These are phyloP conservation scores for Cadophora luteo-olivacea DNA, from an alignment of 2,329 filamentous ascomycete genomes.

Conservation along the genomic window DNA sequence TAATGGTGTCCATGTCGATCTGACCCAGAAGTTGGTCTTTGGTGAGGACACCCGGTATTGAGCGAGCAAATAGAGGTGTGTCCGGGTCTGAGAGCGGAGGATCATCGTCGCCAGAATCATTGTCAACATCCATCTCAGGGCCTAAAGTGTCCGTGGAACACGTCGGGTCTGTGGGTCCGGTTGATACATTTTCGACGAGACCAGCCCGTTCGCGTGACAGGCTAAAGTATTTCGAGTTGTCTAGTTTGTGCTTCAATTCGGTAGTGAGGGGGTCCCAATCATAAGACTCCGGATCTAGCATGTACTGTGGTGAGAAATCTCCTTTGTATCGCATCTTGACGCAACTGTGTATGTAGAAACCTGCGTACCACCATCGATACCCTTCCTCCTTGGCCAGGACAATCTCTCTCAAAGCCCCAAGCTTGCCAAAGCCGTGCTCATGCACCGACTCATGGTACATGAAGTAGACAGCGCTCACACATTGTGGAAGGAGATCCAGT, in stretches of 20 bases:
- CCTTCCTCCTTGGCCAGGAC: slow-evolving; percentile 70
- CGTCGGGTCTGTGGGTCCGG: neutral
- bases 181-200: neutral
- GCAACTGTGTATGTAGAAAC: slow-evolving; percentile 83
- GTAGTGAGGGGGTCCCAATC: slow-evolving; percentile 63
- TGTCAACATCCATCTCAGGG: neutral
- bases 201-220: slow-evolving; percentile 29
- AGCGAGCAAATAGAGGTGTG: slow-evolving; percentile 61
- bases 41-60: slow-evolving; percentile 71
- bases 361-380: slow-evolving; percentile 82
- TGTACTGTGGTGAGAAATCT: slow-evolving; percentile 75
- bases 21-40: slow-evolving; percentile 56
- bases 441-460: slow-evolving; percentile 80
- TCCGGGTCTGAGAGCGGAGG: slow-evolving; percentile 32
- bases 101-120: slow-evolving; percentile 27
- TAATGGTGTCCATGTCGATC: slow-evolving; percentile 65
- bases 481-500: slow-evolving; percentile 76
- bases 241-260: slow-evolving; percentile 58
- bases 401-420: slow-evolving; percentile 77
- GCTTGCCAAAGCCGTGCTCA: slow-evolving; percentile 73
- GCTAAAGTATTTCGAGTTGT: slow-evolving; percentile 40
- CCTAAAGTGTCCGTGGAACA: neutral
- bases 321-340: slow-evolving; percentile 87
- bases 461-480: slow-evolving; percentile 84
- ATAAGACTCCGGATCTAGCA: slow-evolving; percentile 72